phyloP scores from a whole-genome alignment of 2,329 filamentous ascomycete genomes.

The Colletotrichum scovillei region DNA sequence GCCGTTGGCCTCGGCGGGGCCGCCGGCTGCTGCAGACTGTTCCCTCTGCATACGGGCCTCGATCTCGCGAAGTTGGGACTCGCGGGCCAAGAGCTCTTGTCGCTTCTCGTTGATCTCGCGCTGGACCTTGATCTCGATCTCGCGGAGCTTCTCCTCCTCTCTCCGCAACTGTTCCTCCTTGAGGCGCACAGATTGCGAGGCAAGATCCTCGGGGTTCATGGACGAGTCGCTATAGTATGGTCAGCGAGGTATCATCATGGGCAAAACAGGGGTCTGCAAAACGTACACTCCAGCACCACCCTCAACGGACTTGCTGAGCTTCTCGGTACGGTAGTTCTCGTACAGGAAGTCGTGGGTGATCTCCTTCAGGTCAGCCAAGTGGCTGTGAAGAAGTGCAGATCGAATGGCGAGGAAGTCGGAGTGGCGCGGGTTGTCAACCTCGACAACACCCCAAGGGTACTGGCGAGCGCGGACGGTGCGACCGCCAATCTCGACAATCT shows the following conservation, averaged over 20 bases:
- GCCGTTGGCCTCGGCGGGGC: slow-evolving; percentile 63
- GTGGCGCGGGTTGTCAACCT: slow-evolving; percentile 99
- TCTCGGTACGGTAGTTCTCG: slow-evolving; percentile 99
- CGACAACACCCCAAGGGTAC: slow-evolving; percentile 98
- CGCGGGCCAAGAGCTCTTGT: slow-evolving; percentile 95
- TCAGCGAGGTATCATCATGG: slow-evolving; percentile 39
- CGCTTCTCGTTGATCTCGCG: slow-evolving; percentile 99
- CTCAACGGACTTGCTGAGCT: slow-evolving; percentile 99
- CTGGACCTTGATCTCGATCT: slow-evolving; percentile 99
- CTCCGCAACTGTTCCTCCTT: slow-evolving; percentile 99
- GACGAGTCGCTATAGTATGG: slow-evolving; percentile 74
- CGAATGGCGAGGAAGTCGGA: slow-evolving; percentile 98
- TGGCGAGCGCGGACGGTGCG: slow-evolving; percentile 93
- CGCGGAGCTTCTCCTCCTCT: slow-evolving; percentile 99
- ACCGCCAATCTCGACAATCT: slow-evolving; percentile 92
- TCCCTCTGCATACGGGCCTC: slow-evolving; percentile 97
- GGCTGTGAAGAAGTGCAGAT: slow-evolving; percentile 95
- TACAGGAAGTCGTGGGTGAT: slow-evolving; percentile 99
- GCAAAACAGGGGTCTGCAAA: slow-evolving; percentile 8
- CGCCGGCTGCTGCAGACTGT: slow-evolving; percentile 63
- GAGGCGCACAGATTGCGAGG: slow-evolving; percentile 95
- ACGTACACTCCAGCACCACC: slow-evolving; percentile 89
- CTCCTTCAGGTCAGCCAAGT: slow-evolving; percentile 98
- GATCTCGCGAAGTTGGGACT: slow-evolving; percentile 98
- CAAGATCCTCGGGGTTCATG: slow-evolving; percentile 98